Percentiles rank a stretch among this genome's conserved stretches.
phyloP scores from a whole-genome alignment of 352 stramenopile species.

The Paralagenidium karlingii region DNA sequence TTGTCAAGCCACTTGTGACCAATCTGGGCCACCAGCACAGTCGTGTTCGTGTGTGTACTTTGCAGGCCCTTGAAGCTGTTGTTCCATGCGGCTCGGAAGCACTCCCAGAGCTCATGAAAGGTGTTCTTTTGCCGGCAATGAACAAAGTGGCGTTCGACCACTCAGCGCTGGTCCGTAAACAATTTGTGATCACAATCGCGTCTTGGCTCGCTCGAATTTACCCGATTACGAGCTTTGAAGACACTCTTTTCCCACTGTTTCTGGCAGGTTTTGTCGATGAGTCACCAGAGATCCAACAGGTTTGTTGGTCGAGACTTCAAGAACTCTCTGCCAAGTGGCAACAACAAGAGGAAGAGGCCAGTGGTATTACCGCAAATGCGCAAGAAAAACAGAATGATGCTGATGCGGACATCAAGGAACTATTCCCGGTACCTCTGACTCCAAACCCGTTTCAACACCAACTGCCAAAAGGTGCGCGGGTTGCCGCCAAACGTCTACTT shows the following conservation, averaged over 20 bases:
- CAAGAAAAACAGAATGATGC: conserved; percentile 6
- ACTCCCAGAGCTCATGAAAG: conserved; percentile 62
- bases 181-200: conserved; percentile 39
- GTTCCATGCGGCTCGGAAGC: conserved; percentile 56
- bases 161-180: conserved; percentile 50
- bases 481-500: too few relatives aligned
- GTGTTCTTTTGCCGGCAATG: conserved; percentile 47
- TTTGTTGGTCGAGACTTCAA: conserved; percentile 24
- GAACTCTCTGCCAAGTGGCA: conserved; percentile 37
- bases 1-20: conserved; percentile 44
- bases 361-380: not conserved
- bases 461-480: conserved; percentile 26
- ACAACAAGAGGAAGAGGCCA: too few relatives aligned
- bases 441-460: conserved; percentile 36
- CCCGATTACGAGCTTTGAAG: conserved; percentile 43
- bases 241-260: conserved; percentile 47
- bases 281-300: conserved; percentile 36
- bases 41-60: conserved; percentile 49
- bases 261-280: conserved; percentile 57
- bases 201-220: conserved; percentile 48
- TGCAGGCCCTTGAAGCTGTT: conserved; percentile 58
- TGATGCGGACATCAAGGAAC: too few relatives aligned
- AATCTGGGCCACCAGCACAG: conserved; percentile 79
- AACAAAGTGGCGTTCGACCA: conserved; percentile 62
- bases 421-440: too few relatives aligned